These are phyloP conservation scores for Bipolaris cookei DNA, from an alignment of 2,329 filamentous ascomycete genomes.

Conservation along the genomic window DNA sequence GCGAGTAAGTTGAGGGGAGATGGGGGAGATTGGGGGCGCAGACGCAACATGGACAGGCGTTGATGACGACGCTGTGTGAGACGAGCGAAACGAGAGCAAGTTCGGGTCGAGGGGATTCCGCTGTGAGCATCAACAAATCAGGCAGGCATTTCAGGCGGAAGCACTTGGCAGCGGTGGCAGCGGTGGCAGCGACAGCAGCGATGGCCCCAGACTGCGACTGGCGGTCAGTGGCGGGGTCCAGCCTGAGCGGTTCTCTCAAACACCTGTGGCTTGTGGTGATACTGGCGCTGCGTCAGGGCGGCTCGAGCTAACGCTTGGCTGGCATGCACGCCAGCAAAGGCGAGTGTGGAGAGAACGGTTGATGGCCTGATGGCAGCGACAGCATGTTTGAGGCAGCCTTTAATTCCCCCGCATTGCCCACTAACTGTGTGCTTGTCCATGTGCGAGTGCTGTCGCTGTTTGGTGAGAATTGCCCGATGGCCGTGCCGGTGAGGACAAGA, in stretches of 20 bases:
- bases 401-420: slow-evolving; percentile 9
- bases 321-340: slow-evolving; percentile 2
- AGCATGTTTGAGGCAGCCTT: not conserved
- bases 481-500: slow-evolving; percentile 23
- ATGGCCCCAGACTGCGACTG: slow-evolving; percentile 17
- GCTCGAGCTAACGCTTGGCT: slow-evolving; percentile 28
- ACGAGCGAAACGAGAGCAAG: slow-evolving; percentile 43
- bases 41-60: slow-evolving; percentile 29
- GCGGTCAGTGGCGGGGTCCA: slow-evolving; percentile 32
- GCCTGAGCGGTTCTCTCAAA: slow-evolving; percentile 42
- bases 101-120: slow-evolving; percentile 44
- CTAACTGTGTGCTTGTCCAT: slow-evolving; percentile 8
- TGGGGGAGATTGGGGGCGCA: slow-evolving; percentile 3
- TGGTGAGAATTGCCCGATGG: slow-evolving; percentile 15
- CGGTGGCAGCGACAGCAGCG: too few relatives aligned
- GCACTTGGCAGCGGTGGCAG: slow-evolving; percentile 36
- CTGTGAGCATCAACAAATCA: slow-evolving; percentile 41
- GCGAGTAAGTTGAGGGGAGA: not conserved
- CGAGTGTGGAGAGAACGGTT: slow-evolving; percentile 19
- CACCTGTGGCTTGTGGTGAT: slow-evolving; percentile 38
- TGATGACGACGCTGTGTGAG: slow-evolving; percentile 41
- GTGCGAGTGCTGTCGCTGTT: slow-evolving; percentile 7
- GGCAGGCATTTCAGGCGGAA: slow-evolving; percentile 31
- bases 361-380: slow-evolving; percentile 11
- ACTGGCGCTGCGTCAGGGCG: slow-evolving; percentile 41